A percentile compares a stretch with the other conserved stretches of the same genome.
Evolutionary conservation across 805 yeast species (phyloP).

Genomic region (Clavispora phyllophila): DNA sequence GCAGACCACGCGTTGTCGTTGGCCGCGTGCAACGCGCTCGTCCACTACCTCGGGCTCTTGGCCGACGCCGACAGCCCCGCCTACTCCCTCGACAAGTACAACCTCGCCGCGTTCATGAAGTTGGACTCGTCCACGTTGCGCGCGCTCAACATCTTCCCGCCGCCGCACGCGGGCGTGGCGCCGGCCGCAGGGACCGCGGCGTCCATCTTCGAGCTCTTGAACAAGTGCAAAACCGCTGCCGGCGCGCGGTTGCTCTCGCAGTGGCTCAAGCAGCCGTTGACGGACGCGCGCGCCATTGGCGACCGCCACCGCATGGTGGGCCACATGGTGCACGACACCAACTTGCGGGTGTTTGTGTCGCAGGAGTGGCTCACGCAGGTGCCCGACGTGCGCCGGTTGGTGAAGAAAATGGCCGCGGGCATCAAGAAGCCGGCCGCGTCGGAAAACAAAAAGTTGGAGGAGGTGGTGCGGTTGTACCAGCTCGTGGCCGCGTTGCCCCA

Average conservation of each 20-base stretch:
- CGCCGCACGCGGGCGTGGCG: conserved; percentile 11
- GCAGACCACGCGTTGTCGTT: conserved; percentile 48
- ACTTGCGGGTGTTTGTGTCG: conserved; percentile 58
- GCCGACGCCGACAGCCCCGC: conserved; percentile 45
- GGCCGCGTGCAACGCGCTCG: conserved; percentile 61
- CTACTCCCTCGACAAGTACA: conserved; percentile 58
- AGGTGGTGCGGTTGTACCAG: conserved; percentile 85
- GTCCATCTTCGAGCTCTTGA: conserved; percentile 77
- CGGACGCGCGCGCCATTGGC: conserved; percentile 53
- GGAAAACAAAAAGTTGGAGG: conserved; percentile 67
- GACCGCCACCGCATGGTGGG: conserved; percentile 75
- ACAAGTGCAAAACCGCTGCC: conserved; percentile 84
- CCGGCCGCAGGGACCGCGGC: conserved; percentile 23
- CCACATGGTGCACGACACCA: conserved; percentile 63
- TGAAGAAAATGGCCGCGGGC: conserved; percentile 53
- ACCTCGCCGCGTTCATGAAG: conserved; percentile 77
- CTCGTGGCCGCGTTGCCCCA: conserved; percentile 69
- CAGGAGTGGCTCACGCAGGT: conserved; percentile 63
- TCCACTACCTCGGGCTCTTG: conserved; percentile 63
- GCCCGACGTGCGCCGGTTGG: conserved; percentile 77
- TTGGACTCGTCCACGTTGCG: conserved; percentile 86
- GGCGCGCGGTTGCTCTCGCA: conserved; percentile 85
- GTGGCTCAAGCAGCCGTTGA: conserved; percentile 95
- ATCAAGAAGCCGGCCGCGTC: conserved; percentile 25
- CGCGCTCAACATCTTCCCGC: conserved; percentile 82